Percentiles rank a stretch among this genome's conserved stretches.
These are phyloP conservation scores for Apostasia shenzhenica DNA, from an alignment of 106 monocot genomes.

Conservation along the genomic window DNA sequence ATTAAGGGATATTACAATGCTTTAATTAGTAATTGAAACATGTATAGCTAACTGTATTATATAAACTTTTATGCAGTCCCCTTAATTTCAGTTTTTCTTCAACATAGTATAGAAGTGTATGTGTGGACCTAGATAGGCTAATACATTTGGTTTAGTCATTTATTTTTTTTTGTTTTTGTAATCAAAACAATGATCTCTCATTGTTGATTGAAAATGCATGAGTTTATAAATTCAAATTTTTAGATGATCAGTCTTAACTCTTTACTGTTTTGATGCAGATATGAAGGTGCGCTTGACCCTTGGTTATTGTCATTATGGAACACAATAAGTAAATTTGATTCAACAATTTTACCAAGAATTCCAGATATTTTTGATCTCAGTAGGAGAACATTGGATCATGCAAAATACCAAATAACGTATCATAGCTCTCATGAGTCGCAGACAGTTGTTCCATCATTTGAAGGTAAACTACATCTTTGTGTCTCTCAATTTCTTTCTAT, in stretches of 20 bases:
- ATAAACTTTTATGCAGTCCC: too few species aligned
- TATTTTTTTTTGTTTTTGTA: too few species aligned
- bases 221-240: too few species aligned
- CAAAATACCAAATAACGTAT: constrained; percentile 65
- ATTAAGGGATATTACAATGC: not conserved
- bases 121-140: too few species aligned
- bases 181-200: too few species aligned
- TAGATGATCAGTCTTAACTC: too few species aligned
- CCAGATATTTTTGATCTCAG: constrained; percentile 48
- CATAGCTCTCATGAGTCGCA: constrained; percentile 18
- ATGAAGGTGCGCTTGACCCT: constrained; percentile 77
- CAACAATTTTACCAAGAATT: constrained; percentile 50
- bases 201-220: too few species aligned
- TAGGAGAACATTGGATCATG: constrained; percentile 31
- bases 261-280: constrained; percentile 22
- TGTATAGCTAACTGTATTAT: too few species aligned
- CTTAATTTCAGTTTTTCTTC: too few species aligned
- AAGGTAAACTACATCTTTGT: constrained; percentile 24
- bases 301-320: constrained; percentile 86
- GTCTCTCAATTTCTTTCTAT: not conserved
- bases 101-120: too few species aligned
- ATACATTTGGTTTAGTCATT: too few species aligned
- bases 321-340: constrained; percentile 35
- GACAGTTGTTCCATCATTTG: constrained; percentile 10
- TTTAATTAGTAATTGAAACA: too few species aligned